Percentiles rank a stretch among this genome's conserved stretches.
Conservation (phyloP, 257 asterid genomes). For the Fraxinus excelsior region DNA sequence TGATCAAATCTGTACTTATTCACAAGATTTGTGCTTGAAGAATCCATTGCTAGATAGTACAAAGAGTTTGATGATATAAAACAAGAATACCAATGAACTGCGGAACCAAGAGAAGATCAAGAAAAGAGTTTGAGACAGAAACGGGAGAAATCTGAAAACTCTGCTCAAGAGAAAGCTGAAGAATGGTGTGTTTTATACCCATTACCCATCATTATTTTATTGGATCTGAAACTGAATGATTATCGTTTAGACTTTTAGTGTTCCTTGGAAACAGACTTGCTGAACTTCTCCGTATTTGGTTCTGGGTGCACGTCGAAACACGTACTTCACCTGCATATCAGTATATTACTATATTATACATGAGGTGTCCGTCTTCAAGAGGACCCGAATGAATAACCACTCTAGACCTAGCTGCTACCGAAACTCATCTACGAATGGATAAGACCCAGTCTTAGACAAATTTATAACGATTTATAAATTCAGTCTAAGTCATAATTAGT, state of each 20-base stretch:
- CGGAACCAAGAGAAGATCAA: background rate
- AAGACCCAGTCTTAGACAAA: too few relatives aligned
- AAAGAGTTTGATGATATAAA: background rate
- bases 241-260: background rate
- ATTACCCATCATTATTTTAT: background rate
- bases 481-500: too few relatives aligned
- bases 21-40: background rate
- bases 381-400: too few relatives aligned
- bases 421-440: too few relatives aligned
- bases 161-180: background rate
- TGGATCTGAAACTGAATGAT: background rate
- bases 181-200: background rate
- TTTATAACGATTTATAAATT: too few relatives aligned
- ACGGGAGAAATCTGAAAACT: background rate
- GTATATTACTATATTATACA: background rate
- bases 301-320: background rate
- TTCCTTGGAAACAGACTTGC: background rate
- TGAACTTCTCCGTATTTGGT: background rate
- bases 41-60: background rate
- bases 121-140: background rate
- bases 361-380: background rate
- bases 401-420: too few relatives aligned
- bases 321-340: background rate
- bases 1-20: background rate
- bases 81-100: background rate